These are phyloP conservation scores for Candida tibetensis DNA, from an alignment of 805 yeast species.

Conservation along the genomic window DNA sequence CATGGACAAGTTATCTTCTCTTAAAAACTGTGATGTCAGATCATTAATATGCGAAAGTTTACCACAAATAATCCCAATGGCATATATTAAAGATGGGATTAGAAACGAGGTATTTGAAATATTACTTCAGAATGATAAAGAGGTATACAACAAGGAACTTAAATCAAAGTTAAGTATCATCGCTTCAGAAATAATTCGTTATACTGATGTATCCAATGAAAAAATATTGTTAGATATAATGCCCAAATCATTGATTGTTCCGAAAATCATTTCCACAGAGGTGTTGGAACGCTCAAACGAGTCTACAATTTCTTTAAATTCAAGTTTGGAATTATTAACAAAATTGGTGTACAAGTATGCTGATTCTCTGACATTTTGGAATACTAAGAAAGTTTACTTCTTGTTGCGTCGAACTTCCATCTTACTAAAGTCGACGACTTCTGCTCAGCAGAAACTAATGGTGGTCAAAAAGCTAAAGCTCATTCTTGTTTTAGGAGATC, in stretches of 20 bases:
- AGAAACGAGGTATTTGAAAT: constrained; percentile 29
- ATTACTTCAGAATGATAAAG: constrained; percentile 14
- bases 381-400: constrained; percentile 31
- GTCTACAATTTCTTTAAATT: constrained; percentile 20
- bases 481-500: constrained; percentile 25
- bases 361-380: constrained; percentile 30
- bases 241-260: constrained; percentile 4
- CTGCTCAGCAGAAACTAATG: constrained; percentile 19
- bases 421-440: constrained; percentile 17
- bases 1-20: constrained; percentile 13
- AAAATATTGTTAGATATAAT: constrained; percentile 8
- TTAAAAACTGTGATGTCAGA: constrained; percentile 11
- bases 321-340: constrained; percentile 25
- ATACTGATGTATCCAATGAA: constrained; percentile 40
- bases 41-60: constrained; percentile 31
- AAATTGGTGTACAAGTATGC: constrained; percentile 23
- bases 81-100: constrained; percentile 40
- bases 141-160: constrained; percentile 20
- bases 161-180: constrained; percentile 28
- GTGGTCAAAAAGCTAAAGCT: constrained; percentile 38
- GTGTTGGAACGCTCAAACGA: constrained; percentile 11
- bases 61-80: constrained; percentile 41
- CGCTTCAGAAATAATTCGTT: constrained; percentile 33
- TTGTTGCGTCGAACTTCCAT: constrained; percentile 32
- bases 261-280: constrained; percentile 6